Evolutionary conservation across 1,284 basidiomycete species (phyloP), one percentile per base, ranked within the genome.

Genomic region (Cutaneotrichosporon daszewskae): DNA sequence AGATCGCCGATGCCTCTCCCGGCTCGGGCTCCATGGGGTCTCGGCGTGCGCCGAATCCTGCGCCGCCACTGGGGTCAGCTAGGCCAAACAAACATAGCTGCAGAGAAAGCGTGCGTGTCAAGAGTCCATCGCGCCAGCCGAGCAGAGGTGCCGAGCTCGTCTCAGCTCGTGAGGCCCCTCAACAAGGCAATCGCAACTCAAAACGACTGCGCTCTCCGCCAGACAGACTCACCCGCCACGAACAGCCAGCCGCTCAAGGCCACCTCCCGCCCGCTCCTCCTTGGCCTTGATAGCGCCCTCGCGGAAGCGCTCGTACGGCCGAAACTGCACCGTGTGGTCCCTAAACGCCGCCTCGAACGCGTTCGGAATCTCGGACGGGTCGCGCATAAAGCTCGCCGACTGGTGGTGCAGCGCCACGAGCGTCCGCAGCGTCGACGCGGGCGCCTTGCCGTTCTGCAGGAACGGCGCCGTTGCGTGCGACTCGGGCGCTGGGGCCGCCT

Each of bases 331-430:
- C 14, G 42, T 40, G 26, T 46, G 40, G 32, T 53, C 16, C 18
- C 50, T 32, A 49, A 66, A 65, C 12, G 64, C 54, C 18, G 53
- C 56, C 32, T 62, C 47, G 48, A 69, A 66, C 2, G 58, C 64
- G 8, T 31, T 37, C 20, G 47, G 37, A n/a, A 65, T 41, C 19
- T 59, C 54, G 31, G 45, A 32, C 0, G 65, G 53, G 28, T 58
- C 43, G 32, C 59, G 57, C 48, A 71, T 58, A 55, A 68, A 71
- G 4, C 57, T 53, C 8, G 64, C 51, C 3, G 63, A 49, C n/a
- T 55, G 38, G 51, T 71, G 68, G 47, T 71, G 66, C 9, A 71
- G 56, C 13, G 51, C 44, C 26, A 69, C 55, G 13, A 71, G 59
- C 14, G 43, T 48, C 28, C 60, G 57, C 4, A 66, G 57, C 19